phyloP scores from a whole-genome alignment of 805 yeast species.

The Starmerella sirachaensis region DNA sequence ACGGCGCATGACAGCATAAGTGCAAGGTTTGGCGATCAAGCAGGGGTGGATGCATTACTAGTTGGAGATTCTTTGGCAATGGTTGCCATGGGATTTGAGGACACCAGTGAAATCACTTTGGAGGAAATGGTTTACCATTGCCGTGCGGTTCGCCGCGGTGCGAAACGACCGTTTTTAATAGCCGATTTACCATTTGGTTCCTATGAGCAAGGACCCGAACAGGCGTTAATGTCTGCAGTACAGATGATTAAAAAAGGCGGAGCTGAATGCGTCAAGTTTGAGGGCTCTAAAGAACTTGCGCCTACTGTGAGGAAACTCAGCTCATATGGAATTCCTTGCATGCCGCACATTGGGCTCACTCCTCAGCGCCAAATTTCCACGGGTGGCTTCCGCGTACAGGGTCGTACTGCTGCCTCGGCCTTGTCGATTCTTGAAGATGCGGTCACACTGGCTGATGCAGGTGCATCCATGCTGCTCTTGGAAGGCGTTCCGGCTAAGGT shows the following conservation, averaged over 20 bases:
- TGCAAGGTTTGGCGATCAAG: conserved; percentile 52
- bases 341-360: conserved; percentile 86
- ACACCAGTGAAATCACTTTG: conserved; percentile 56
- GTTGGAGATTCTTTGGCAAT: conserved; percentile 91
- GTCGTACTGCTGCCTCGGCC: conserved; percentile 44
- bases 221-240: conserved; percentile 52
- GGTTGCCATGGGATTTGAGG: conserved; percentile 70
- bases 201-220: conserved; percentile 51
- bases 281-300: conserved; percentile 57
- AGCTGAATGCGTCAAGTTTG: conserved; percentile 71
- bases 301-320: conserved; percentile 45
- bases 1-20: conserved; percentile 86
- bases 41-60: conserved; percentile 56
- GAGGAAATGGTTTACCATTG: conserved; percentile 70
- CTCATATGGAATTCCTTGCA: conserved; percentile 68
- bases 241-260: conserved; percentile 40
- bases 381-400: conserved; percentile 87
- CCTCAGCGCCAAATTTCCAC: conserved; percentile 72
- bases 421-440: conserved; percentile 54
- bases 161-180: conserved; percentile 49
- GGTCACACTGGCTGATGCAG: conserved; percentile 54
- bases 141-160: conserved; percentile 64
- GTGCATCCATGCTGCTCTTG: conserved; percentile 60
- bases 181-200: conserved; percentile 87
- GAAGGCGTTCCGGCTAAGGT: conserved; percentile 79